Conservation (phyloP, 2,329 filamentous ascomycete species). For the Phyllosticta citribraziliensis region DNA sequence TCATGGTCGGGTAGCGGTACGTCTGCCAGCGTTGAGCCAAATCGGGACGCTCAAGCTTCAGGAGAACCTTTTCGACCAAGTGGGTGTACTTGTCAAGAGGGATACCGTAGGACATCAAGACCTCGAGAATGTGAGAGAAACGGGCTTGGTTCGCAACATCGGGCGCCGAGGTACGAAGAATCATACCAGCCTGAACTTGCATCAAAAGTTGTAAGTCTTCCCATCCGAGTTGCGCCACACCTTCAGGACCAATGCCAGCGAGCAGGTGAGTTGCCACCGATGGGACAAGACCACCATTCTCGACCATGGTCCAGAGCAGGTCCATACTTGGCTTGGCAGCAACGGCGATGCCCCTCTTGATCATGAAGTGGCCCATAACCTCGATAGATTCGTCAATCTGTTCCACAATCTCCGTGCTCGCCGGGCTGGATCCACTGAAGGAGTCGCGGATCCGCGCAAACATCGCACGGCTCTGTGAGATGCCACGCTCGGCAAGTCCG, state of each 20-base stretch:
- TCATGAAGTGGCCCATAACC: slow-evolving; percentile 51
- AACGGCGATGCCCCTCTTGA: slow-evolving; percentile 41
- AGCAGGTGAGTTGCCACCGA: slow-evolving; percentile 52
- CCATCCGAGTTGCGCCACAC: slow-evolving; percentile 45
- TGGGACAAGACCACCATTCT: slow-evolving; percentile 53
- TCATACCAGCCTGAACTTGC: slow-evolving; percentile 47
- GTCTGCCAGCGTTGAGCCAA: slow-evolving; percentile 48
- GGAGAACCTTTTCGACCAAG: slow-evolving; percentile 49
- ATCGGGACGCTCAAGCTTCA: slow-evolving; percentile 41
- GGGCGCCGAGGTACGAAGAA: slow-evolving; percentile 35
- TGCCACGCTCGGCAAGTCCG: slow-evolving; percentile 71
- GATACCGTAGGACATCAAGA: slow-evolving; percentile 42
- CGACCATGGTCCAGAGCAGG: slow-evolving; percentile 54
- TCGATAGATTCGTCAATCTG: slow-evolving; percentile 83
- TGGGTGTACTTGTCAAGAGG: slow-evolving; percentile 47
- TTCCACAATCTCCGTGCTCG: slow-evolving; percentile 51
- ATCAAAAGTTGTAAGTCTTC: slow-evolving; percentile 49
- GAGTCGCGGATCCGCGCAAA: slow-evolving; percentile 69
- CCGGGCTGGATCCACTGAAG: slow-evolving; percentile 37
- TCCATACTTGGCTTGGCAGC: slow-evolving; percentile 48
- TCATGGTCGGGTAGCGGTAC: slow-evolving; percentile 40
- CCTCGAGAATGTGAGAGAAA: slow-evolving; percentile 53
- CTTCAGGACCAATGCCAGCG: slow-evolving; percentile 49
- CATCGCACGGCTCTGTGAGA: slow-evolving; percentile 73
- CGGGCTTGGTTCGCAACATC: slow-evolving; percentile 50